Base-by-base conservation (phyloP, 1,284 basidiomycete genomes). In the Crepidotus sp. region DNA sequence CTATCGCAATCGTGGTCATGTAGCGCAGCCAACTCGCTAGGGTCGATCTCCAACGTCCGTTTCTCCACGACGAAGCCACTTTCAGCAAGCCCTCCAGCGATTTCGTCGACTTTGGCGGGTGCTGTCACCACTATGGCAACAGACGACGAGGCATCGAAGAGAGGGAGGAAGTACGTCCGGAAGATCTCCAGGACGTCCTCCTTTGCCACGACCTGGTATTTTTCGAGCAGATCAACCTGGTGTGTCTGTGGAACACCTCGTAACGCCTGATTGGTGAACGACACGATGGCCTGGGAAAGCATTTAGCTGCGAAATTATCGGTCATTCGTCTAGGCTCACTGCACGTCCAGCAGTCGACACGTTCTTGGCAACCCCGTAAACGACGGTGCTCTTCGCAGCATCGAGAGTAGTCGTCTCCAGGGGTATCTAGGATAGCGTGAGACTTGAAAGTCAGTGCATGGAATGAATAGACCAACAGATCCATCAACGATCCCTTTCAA, bases 321-420 rank as follows among this genome's bases (percentile, higher is more conserved):
- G 34, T 25, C 26, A 27, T 11, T 36, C 24, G 7, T 21, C 13
- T 14, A 22, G 14, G 64, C 76, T 59, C 59, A 94, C 95, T 27
- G 94, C 93, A 51, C 80, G 74, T 14, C 79, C 77, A 24, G 89
- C 80, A 1, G 91, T 96, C 19, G 91, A 84, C 22, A 95, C 87
- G 36, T 74, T 71, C 56, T 81, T 79, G 0, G 94, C 81, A 5
- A 92, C 83, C 15, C 73, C 71, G 59, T 83, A 98, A 7, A 95
- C 91, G 55, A 97, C 81, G 42, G 80, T 88, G 47, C 87, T 90
- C 68, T 96, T 94, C 3, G 94, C 92, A 1, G 89, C 86, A 56
- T 98, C 94, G 14, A 99, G 66, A 7, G 83, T 81, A 4, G 89
- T 85, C 46, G 81, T 74, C 42, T 93, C 88, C 9, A 99, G 69